Conservation (phyloP, 2,329 filamentous ascomycete genomes). For the Penicillium sp. region DNA sequence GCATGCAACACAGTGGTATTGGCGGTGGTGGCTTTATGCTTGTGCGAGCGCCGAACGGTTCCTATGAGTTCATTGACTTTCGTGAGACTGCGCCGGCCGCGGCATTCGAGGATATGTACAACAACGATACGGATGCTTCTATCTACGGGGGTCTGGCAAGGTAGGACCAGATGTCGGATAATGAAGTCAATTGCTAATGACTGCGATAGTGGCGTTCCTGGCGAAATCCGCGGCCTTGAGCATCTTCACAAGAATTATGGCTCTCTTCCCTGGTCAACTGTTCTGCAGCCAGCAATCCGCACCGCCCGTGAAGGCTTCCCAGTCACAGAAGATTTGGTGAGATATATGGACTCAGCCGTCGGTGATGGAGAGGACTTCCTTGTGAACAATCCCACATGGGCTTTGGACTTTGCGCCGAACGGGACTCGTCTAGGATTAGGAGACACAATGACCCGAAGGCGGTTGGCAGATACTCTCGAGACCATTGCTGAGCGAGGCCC, state of each 20-base stretch:
- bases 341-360: constrained; percentile 61
- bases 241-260: constrained; percentile 63
- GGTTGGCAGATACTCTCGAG: constrained; percentile 74
- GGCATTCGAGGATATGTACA: constrained; percentile 79
- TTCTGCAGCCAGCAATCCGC: constrained; percentile 68
- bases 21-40: constrained; percentile 90
- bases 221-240: constrained; percentile 67
- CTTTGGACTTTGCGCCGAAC: constrained; percentile 79
- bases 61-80: constrained; percentile 84
- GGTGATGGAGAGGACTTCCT: constrained; percentile 59
- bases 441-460: constrained; percentile 70
- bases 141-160: constrained; percentile 66
- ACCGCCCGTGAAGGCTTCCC: constrained; percentile 69
- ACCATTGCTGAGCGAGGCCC: constrained; percentile 67
- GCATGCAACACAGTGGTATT: constrained; percentile 73
- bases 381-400: constrained; percentile 69
- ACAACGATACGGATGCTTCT: constrained; percentile 61
- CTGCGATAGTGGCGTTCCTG: constrained; percentile 48
- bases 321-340: constrained; percentile 67
- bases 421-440: constrained; percentile 66
- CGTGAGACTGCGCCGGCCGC: constrained; percentile 80
- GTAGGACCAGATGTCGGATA: constrained; percentile 25
- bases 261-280: constrained; percentile 61
- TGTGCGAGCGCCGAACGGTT: constrained; percentile 65
- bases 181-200: not conserved